These are phyloP conservation scores for Fusarium sp. DNA, from an alignment of 2,329 filamentous ascomycete species.

Conservation along the genomic window DNA sequence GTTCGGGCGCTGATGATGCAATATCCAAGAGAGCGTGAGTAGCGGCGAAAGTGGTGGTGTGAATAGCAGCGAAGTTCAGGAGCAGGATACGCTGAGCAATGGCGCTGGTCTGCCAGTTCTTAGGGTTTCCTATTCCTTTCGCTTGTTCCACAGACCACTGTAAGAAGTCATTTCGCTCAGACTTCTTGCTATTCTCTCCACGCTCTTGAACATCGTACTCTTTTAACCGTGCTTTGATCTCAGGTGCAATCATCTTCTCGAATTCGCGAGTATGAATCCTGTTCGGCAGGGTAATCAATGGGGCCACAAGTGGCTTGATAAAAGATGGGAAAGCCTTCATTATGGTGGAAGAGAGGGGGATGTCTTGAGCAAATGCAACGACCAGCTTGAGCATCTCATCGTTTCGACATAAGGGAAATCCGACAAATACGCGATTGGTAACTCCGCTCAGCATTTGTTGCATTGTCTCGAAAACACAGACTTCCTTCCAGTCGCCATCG, in stretches of 20 bases:
- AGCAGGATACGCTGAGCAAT: constrained; percentile 12
- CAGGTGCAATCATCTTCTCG: constrained; percentile 3
- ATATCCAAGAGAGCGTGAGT: constrained; percentile 19
- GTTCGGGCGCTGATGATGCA: neutral
- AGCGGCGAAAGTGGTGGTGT: constrained; percentile 15
- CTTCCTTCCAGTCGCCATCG: neutral
- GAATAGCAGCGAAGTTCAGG: constrained; percentile 17
- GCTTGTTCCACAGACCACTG: constrained; percentile 19
- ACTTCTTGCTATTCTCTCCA: neutral
- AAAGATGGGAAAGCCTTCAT: neutral
- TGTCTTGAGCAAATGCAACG: constrained; percentile 13
- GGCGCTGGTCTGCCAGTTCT: constrained; percentile 12
- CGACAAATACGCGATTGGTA: constrained; percentile 9
- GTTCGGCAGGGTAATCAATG: neutral
- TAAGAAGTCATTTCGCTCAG: neutral
- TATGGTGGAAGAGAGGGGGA: neutral
- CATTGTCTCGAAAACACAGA: neutral
- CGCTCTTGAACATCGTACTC: neutral
- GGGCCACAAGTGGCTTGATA: constrained; percentile 12
- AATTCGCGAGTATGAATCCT: constrained; percentile 17
- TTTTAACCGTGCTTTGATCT: constrained; percentile 5
- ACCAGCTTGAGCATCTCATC: constrained; percentile 6
- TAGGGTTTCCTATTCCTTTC: constrained; percentile 7
- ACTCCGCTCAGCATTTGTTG: constrained; percentile 10
- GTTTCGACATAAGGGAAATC: constrained; percentile 3